Base-by-base conservation (phyloP, 83 land plant genomes). In the Diphasiastrum complanatum region DNA sequence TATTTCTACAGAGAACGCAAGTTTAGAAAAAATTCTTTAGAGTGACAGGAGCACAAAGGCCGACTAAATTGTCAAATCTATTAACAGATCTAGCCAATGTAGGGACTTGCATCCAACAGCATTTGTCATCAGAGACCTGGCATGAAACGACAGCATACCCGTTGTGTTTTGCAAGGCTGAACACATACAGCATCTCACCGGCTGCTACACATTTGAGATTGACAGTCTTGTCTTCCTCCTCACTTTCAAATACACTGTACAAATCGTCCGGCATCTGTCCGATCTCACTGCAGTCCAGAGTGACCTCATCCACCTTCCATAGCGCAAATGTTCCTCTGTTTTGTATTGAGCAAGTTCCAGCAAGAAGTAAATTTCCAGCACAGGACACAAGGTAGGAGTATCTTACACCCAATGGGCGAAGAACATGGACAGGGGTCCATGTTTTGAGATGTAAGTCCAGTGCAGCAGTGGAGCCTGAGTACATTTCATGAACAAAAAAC, bases 361-460 rank as follows among this genome's bases (percentile, higher is more conserved):
- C 68, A 27, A 65, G n/a, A 3, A 65, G 11, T 2, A 52, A 47
- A 1, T 29, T 35, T 27, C 60, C 60, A 2, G 25, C 46, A 12
- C 46, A 23, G 0, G 68, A 31, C 59, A 65, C 19, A 29, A 65
- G 59, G 60, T 65, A 32, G 46, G 27, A 26, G 43, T 51, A 52
- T 19, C 38, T 20, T 28, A 65, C 29, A 14, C 68, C 68, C 45
- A 22, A 26, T 40, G 43, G 43, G 8, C 43, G 8, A 8, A 40
- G 16, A 36, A 31, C 29, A 12, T n/a, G 32, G 18, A 65, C 46
- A 1, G 41, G 27, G 25, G 31, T 23, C 68, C 68, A 65, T 28
- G 12, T n/a, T 11, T 29, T 52, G 20, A 2, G 4, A 5, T 5
- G 5, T 14, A 65, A 43, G 41, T 65, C 68, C 27, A 65, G n/a